phyloP scores from a whole-genome alignment of 2,329 filamentous ascomycete genomes.

The Beauveria sp. region DNA sequence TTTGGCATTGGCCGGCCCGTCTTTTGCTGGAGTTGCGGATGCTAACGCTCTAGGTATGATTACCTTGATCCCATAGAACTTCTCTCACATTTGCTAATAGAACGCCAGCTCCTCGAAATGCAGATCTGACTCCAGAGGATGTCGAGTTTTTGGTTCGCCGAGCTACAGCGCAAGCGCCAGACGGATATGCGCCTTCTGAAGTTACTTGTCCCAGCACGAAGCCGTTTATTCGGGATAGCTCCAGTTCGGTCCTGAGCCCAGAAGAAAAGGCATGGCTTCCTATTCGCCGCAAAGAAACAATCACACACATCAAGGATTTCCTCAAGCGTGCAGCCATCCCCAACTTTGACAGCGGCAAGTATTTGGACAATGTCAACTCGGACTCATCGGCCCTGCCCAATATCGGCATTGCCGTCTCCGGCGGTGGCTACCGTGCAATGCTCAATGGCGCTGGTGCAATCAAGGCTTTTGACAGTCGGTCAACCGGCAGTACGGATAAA shows the following conservation, averaged over 20 bases:
- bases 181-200: slow-evolving; percentile 60
- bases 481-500: slow-evolving; percentile 32
- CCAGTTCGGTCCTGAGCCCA: slow-evolving; percentile 48
- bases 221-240: slow-evolving; percentile 58
- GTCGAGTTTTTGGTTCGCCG: slow-evolving; percentile 8
- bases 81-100: neutral
- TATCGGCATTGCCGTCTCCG: slow-evolving; percentile 71
- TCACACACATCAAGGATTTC: slow-evolving; percentile 67
- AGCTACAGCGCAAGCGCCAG: slow-evolving; percentile 20
- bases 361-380: slow-evolving; percentile 43
- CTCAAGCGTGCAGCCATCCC: slow-evolving; percentile 64
- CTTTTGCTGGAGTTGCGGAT: neutral
- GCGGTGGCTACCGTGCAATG: slow-evolving; percentile 82
- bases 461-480: slow-evolving; percentile 71
- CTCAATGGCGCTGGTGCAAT: slow-evolving; percentile 75
- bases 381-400: slow-evolving; percentile 35
- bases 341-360: slow-evolving; percentile 68
- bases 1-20: neutral
- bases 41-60: neutral
- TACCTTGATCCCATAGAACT: neutral
- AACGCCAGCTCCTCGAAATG: neutral
- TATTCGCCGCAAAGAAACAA: slow-evolving; percentile 62
- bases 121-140: neutral
- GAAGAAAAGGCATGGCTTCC: slow-evolving; percentile 70
- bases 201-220: slow-evolving; percentile 63